phyloP scores from a whole-genome alignment of 345 rosid genomes.

The Boechera stricta region DNA sequence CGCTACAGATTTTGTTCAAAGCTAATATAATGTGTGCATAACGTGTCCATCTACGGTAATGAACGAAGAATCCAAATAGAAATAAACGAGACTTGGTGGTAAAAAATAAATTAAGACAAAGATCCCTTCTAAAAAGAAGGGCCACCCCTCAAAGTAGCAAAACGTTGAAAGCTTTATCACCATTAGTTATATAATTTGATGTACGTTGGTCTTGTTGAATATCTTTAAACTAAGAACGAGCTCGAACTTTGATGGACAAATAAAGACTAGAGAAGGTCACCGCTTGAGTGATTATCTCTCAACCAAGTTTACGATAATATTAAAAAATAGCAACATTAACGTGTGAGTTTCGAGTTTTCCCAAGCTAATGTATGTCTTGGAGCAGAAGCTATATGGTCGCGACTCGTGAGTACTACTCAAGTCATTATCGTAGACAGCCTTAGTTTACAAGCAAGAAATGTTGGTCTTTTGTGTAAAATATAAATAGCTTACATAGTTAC shows the following conservation, averaged over 20 bases:
- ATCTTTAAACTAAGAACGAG: slow-evolving; percentile 35
- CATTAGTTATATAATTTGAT: slow-evolving; percentile 24
- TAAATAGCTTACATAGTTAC: background rate
- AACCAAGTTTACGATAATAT: slow-evolving; percentile 33
- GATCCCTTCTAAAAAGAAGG: slow-evolving; percentile 29
- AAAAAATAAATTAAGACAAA: slow-evolving; percentile 17
- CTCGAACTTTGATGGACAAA: slow-evolving; percentile 41
- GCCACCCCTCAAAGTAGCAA: slow-evolving; percentile 28
- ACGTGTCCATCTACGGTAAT: slow-evolving; percentile 12
- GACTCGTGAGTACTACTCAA: slow-evolving; percentile 44
- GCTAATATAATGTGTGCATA: slow-evolving; percentile 9
- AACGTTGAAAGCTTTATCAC: slow-evolving; percentile 37
- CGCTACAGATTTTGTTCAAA: background rate
- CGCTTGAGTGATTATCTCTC: slow-evolving; percentile 40
- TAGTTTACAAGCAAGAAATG: slow-evolving; percentile 41
- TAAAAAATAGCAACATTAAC: slow-evolving; percentile 11
- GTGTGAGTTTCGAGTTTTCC: slow-evolving; percentile 33
- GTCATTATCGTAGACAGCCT: slow-evolving; percentile 37
- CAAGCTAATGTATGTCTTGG: slow-evolving; percentile 31
- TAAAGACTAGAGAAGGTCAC: slow-evolving; percentile 45
- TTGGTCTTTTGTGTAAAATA: slow-evolving; percentile 22
- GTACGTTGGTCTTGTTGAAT: slow-evolving; percentile 31
- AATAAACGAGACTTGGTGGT: slow-evolving; percentile 1
- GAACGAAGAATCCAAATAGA: slow-evolving; percentile 33
- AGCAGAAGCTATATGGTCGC: slow-evolving; percentile 39